A percentile compares a stretch with the other conserved stretches of the same genome.
phyloP scores from a whole-genome alignment of 495 filamentous ascomycete genomes.

The Penicillium malachiteum region DNA sequence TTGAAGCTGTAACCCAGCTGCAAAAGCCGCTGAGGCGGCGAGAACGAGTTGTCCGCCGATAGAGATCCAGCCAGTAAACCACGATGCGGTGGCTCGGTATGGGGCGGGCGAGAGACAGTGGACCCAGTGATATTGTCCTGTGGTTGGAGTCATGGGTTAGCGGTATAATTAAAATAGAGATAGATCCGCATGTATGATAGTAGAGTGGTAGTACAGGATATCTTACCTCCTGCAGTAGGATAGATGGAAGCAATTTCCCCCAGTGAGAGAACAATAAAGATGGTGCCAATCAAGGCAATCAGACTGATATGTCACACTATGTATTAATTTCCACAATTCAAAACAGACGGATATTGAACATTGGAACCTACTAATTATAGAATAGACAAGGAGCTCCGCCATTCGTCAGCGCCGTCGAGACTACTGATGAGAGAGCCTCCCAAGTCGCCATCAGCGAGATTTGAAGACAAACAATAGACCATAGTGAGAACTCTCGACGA shows the following conservation, averaged over 20 bases:
- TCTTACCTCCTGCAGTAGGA: slow-evolving; percentile 26
- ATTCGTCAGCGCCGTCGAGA: slow-evolving; percentile 20
- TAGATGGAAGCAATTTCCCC: slow-evolving; percentile 27
- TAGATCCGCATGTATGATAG: not conserved
- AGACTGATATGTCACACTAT: slow-evolving; percentile 5
- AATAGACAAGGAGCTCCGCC: slow-evolving; percentile 34
- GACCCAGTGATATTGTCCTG: slow-evolving; percentile 30
- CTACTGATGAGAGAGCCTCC: slow-evolving; percentile 31
- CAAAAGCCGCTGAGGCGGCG: slow-evolving; percentile 30
- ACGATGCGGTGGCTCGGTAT: slow-evolving; percentile 20
- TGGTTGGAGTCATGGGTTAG: not conserved
- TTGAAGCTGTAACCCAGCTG: slow-evolving; percentile 22
- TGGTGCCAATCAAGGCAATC: slow-evolving; percentile 20
- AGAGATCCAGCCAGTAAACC: slow-evolving; percentile 29
- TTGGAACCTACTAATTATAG: slow-evolving; percentile 28
- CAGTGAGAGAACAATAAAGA: slow-evolving; percentile 24
- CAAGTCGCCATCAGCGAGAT: slow-evolving; percentile 36
- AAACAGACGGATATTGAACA: not conserved
- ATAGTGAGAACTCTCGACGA: slow-evolving; percentile 26
- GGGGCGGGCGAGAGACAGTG: slow-evolving; percentile 20
- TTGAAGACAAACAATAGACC: slow-evolving; percentile 28
- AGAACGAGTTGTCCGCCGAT: slow-evolving; percentile 33
- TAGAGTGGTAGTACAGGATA: not conserved
- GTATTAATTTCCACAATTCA: not conserved
- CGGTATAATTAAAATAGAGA: not conserved